phyloP scores from a whole-genome alignment of 106 monocot genomes.

The Dendrobium huoshanense region DNA sequence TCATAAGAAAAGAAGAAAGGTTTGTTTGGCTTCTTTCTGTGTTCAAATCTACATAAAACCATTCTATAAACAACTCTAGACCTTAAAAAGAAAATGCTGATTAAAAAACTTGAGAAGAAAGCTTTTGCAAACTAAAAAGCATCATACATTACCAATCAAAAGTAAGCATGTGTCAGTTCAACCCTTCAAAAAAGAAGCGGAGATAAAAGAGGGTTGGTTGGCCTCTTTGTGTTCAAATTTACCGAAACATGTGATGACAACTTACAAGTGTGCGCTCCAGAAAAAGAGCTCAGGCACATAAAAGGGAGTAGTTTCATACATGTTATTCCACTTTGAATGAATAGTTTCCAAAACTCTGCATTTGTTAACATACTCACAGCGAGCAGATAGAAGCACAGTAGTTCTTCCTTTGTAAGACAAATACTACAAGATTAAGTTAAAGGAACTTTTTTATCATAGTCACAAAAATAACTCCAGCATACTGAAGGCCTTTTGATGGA shows the following conservation, averaged over 20 bases:
- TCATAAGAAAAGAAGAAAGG: background rate
- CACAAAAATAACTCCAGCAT: background rate
- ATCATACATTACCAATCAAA: background rate
- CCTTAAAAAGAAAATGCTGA: background rate
- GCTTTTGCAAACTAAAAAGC: background rate
- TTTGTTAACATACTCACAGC: slow-evolving; percentile 3
- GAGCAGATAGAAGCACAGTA: background rate
- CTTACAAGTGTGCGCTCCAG: background rate
- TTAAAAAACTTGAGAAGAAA: background rate
- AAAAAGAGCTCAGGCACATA: background rate
- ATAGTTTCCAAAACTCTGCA: background rate
- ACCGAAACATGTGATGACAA: background rate
- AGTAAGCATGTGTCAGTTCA: background rate
- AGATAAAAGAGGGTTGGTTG: background rate
- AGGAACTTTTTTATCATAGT: background rate
- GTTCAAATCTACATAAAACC: background rate
- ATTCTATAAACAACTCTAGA: background rate
- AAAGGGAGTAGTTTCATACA: background rate
- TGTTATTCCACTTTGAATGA: background rate
- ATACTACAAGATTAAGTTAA: background rate
- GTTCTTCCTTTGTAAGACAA: background rate
- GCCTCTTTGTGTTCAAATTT: too few relatives aligned
- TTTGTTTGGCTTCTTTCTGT: background rate
- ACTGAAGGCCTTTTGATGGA: background rate
- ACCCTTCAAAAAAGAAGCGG: background rate